phyloP scores from a whole-genome alignment of 768 basidiomycete species.

The Trametes cubensis region DNA sequence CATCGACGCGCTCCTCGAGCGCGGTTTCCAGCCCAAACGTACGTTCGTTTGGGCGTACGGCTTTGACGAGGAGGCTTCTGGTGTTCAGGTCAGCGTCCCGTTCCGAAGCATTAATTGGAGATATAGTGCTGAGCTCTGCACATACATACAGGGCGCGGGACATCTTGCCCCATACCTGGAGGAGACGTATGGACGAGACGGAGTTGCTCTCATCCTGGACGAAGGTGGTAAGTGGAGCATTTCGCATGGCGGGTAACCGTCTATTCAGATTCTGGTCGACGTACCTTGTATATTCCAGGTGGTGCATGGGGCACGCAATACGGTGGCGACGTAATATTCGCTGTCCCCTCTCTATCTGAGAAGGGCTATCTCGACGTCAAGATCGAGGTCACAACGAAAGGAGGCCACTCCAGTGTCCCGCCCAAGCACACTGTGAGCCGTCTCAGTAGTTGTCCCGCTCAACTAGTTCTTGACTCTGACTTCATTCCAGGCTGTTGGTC shows the following conservation, averaged over 20 bases:
- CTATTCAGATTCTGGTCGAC: conserved; percentile 33
- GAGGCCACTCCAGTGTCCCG: conserved; percentile 88
- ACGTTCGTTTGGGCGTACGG: conserved; percentile 45
- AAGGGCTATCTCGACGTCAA: conserved; percentile 72
- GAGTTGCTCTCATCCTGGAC: conserved; percentile 80
- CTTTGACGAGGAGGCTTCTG: conserved; percentile 54
- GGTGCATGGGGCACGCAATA: conserved; percentile 48
- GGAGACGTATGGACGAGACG: conserved; percentile 65
- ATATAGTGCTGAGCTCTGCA: conserved; percentile 28
- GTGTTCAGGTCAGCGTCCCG: conserved; percentile 24
- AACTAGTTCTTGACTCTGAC: too few relatives aligned
- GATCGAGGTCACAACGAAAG: conserved; percentile 65
- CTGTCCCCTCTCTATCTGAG: conserved; percentile 68
- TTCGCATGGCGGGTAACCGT: not conserved
- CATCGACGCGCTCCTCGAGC: conserved; percentile 48
- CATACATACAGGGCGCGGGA: conserved; percentile 55
- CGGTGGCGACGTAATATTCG: conserved; percentile 54
- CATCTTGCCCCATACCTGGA: conserved; percentile 51
- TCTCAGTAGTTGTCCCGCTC: too few relatives aligned
- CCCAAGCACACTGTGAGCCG: conserved; percentile 82
- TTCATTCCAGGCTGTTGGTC: conserved; percentile 39
- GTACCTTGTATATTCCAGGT: conserved; percentile 37
- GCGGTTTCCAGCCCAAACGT: conserved; percentile 49
- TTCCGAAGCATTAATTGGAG: conserved; percentile 32
- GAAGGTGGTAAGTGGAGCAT: conserved; percentile 67